Percentiles rank a stretch among this genome's conserved stretches.
Evolutionary conservation across 129 eudicot genomes (phyloP).

Genomic region (Artemisia tridentata): DNA sequence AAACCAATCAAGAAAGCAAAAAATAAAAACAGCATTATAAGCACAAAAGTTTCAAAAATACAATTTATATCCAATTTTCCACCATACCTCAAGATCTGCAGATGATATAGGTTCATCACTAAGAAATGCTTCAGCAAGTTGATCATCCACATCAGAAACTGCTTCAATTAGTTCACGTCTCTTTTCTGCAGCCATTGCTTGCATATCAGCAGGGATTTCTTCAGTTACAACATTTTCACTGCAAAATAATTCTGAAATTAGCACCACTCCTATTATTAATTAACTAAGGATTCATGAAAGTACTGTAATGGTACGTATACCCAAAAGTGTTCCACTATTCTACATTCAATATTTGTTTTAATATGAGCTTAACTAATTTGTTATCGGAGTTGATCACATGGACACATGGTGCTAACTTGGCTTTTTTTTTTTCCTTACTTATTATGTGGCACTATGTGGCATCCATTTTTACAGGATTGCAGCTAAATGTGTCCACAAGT

Average conservation of each 20-base stretch:
- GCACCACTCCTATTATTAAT: constrained; percentile 1
- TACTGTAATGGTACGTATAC: too few relatives aligned
- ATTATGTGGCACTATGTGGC: too few relatives aligned
- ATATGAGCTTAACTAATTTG: too few relatives aligned
- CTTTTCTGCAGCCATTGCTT: constrained; percentile 66
- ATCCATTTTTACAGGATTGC: too few relatives aligned
- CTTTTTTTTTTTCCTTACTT: too few relatives aligned
- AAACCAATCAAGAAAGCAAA: constrained; percentile 10
- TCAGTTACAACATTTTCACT: constrained; percentile 76
- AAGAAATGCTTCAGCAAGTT: constrained; percentile 82
- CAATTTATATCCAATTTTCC: background rate
- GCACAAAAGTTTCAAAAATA: background rate
- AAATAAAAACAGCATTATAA: background rate
- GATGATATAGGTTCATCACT: constrained; percentile 88
- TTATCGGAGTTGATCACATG: too few relatives aligned
- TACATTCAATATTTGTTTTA: too few relatives aligned
- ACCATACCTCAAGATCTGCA: constrained; percentile 81
- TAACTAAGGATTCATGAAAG: background rate
- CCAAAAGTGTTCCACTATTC: too few relatives aligned
- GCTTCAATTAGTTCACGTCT: constrained; percentile 84
- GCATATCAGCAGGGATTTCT: constrained; percentile 74
- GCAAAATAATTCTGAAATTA: constrained; percentile 20
- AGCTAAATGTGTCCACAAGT: too few relatives aligned
- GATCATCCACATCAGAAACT: constrained; percentile 96
- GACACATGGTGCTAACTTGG: too few relatives aligned